Evolutionary conservation across 1,284 basidiomycete genomes (phyloP).

Genomic region (Trametes pubescens): DNA sequence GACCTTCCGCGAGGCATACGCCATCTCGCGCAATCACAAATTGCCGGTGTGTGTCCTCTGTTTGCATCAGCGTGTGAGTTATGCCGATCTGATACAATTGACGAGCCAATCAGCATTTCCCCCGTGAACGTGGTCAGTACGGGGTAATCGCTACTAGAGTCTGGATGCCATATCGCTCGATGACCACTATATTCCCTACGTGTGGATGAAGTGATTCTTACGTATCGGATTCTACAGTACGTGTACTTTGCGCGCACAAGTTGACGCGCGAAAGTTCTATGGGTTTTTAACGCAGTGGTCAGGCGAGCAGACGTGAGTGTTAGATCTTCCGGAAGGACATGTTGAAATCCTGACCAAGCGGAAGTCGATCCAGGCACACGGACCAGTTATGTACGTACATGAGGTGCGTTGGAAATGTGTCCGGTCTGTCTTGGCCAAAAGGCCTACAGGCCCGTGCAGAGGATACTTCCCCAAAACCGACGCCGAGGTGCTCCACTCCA

Average conservation of each 20-base stretch:
- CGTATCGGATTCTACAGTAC: not conserved
- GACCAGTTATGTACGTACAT: constrained; percentile 14
- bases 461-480: not conserved
- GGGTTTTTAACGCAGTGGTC: not conserved
- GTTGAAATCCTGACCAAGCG: not conserved
- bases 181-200: not conserved
- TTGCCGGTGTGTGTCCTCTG: not conserved
- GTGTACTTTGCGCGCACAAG: not conserved
- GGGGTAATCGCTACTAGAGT: not conserved
- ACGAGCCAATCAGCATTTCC: not conserved
- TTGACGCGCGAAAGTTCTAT: not conserved
- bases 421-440: not conserved
- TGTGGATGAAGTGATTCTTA: not conserved
- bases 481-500: not conserved
- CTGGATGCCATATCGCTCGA: not conserved
- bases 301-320: constrained; percentile 11
- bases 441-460: not conserved
- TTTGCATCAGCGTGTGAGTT: not conserved
- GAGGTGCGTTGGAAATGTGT: not conserved
- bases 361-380: not conserved
- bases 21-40: not conserved
- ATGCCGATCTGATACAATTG: not conserved
- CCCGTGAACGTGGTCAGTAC: not conserved
- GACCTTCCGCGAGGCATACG: not conserved
- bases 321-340: constrained; percentile 2